phyloP scores from a whole-genome alignment of 768 basidiomycete genomes.

The Pleurotus djamor region DNA sequence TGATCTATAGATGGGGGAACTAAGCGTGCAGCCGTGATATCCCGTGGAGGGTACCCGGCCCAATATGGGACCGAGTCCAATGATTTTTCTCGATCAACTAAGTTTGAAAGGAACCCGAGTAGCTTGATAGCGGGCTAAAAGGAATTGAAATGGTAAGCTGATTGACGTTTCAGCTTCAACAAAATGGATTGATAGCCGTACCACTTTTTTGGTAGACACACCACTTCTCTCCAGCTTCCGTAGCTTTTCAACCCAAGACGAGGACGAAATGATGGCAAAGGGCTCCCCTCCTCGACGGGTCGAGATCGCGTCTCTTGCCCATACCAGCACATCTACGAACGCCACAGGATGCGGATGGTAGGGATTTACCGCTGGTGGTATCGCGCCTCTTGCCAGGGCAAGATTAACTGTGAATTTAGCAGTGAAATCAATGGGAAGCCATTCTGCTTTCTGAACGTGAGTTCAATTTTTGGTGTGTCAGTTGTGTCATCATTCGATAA shows the following conservation, averaged over 20 bases:
- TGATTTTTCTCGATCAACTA: not conserved
- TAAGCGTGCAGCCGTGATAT: conserved; percentile 21
- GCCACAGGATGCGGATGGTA: conserved; percentile 30
- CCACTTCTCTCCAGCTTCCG: not conserved
- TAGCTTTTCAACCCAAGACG: not conserved
- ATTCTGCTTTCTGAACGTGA: conserved; percentile 24
- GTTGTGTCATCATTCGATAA: not conserved
- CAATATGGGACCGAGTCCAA: conserved; percentile 9
- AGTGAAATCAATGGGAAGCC: conserved; percentile 28
- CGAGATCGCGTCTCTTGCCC: not conserved
- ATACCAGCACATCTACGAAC: conserved; percentile 19
- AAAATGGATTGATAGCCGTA: conserved; percentile 7
- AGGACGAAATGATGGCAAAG: not conserved
- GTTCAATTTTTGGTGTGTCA: too few species aligned
- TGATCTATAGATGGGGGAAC: conserved; percentile 30
- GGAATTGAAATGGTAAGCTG: too few species aligned
- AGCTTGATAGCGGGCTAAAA: not conserved
- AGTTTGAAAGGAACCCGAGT: not conserved
- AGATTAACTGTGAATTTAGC: conserved; percentile 27
- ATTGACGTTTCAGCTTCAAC: too few species aligned
- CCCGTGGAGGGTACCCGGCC: conserved; percentile 21
- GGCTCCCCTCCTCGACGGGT: too few species aligned
- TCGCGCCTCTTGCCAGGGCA: conserved; percentile 15
- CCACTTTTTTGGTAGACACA: not conserved
- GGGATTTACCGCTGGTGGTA: conserved; percentile 24